Percentiles rank a stretch among this genome's conserved stretches.
phyloP scores from a whole-genome alignment of 2,329 filamentous ascomycete genomes.

The Bipolaris victoriae region DNA sequence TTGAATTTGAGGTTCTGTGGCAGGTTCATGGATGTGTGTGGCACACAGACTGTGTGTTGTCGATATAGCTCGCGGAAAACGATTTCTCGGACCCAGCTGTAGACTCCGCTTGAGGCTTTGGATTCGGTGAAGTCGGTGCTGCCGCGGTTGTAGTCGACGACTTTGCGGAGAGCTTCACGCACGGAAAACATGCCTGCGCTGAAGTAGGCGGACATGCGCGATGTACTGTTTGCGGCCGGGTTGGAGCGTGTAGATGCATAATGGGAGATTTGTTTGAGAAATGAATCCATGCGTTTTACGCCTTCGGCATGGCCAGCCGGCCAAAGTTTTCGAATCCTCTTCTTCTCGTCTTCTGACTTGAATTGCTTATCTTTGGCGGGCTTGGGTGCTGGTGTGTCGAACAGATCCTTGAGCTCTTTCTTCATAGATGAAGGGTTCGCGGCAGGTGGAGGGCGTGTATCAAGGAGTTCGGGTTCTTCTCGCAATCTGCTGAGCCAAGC shows the following conservation, averaged over 20 bases:
- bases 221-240: constrained; percentile 52
- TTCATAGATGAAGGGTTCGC: constrained; percentile 43
- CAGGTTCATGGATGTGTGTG: constrained; percentile 58
- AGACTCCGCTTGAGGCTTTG: constrained; percentile 47
- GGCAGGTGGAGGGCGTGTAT: constrained; percentile 51
- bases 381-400: constrained; percentile 42
- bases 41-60: constrained; percentile 55
- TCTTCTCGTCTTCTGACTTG: constrained; percentile 46
- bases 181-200: constrained; percentile 54
- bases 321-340: constrained; percentile 53
- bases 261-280: constrained; percentile 50
- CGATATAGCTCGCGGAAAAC: constrained; percentile 60
- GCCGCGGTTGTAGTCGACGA: constrained; percentile 51
- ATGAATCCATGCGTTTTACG: constrained; percentile 50
- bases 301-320: constrained; percentile 54
- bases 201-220: constrained; percentile 54
- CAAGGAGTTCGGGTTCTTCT: constrained; percentile 51
- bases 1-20: constrained; percentile 61
- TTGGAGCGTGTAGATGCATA: constrained; percentile 53
- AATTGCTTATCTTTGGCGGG: constrained; percentile 53
- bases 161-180: constrained; percentile 53
- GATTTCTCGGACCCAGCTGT: constrained; percentile 58
- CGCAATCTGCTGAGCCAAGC: constrained; percentile 55
- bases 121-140: constrained; percentile 53
- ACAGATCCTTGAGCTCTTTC: constrained; percentile 41